Percentiles rank a stretch among this genome's conserved stretches.
phyloP scores from a whole-genome alignment of 768 basidiomycete genomes.

The Naematelia encephala region DNA sequence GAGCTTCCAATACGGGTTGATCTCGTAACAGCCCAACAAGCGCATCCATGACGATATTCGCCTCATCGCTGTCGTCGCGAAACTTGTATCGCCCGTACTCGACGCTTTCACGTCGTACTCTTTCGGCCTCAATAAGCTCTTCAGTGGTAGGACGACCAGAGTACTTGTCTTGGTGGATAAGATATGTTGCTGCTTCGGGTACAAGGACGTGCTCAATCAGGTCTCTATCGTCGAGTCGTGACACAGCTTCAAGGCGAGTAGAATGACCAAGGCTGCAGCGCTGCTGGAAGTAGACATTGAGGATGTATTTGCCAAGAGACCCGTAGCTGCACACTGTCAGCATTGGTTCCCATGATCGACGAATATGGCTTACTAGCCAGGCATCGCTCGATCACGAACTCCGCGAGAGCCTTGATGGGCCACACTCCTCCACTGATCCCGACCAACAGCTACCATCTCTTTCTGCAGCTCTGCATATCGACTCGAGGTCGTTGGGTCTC shows the following conservation, averaged over 20 bases:
- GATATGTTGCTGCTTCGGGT: slow-evolving; percentile 74
- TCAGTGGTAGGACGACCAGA: not conserved
- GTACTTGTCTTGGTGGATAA: slow-evolving; percentile 74
- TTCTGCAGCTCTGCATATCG: not conserved
- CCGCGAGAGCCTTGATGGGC: not conserved
- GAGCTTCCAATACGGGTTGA: not conserved
- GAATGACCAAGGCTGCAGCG: slow-evolving; percentile 21
- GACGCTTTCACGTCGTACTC: not conserved
- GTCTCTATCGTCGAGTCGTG: slow-evolving; percentile 53
- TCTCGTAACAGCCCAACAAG: not conserved
- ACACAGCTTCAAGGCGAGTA: not conserved
- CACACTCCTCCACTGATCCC: not conserved
- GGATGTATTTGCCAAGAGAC: slow-evolving; percentile 22
- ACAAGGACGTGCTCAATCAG: slow-evolving; percentile 83
- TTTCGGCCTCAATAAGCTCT: not conserved
- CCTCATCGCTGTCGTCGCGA: not conserved
- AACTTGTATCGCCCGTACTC: slow-evolving; percentile 1
- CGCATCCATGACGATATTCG: not conserved
- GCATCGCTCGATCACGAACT: slow-evolving; percentile 4
- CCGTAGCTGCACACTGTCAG: slow-evolving; percentile 34
- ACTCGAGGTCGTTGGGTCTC: not conserved
- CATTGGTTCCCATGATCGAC: not conserved
- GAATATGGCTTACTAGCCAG: slow-evolving; percentile 8
- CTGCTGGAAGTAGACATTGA: slow-evolving; percentile 23
- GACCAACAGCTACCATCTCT: not conserved